A percentile compares a stretch with the other conserved stretches of the same genome.
These are phyloP conservation scores for Suhomyces tanzawaensis DNA, from an alignment of 805 yeast genomes.

Conservation along the genomic window DNA sequence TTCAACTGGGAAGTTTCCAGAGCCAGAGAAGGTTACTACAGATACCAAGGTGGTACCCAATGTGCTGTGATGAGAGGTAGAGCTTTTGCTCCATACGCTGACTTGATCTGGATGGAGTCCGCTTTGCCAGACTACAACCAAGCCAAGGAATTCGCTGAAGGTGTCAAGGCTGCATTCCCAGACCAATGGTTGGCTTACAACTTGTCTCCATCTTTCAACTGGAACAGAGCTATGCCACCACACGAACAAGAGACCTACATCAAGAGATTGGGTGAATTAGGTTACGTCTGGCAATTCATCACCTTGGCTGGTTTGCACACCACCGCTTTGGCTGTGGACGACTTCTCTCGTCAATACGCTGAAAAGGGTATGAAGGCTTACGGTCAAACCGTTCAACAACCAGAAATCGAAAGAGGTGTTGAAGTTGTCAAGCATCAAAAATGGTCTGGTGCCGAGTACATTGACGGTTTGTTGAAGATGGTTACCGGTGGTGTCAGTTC, in stretches of 20 bases:
- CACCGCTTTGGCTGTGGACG: constrained; percentile 86
- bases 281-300: constrained; percentile 97
- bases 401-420: constrained; percentile 83
- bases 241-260: constrained; percentile 90
- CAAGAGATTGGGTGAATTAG: constrained; percentile 78
- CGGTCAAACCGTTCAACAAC: constrained; percentile 81
- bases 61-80: constrained; percentile 97
- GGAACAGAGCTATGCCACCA: constrained; percentile 90
- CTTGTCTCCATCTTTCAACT: constrained; percentile 95
- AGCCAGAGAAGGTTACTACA: constrained; percentile 95
- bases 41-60: constrained; percentile 94
- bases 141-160: constrained; percentile 92
- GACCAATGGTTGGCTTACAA: constrained; percentile 96
- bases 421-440: constrained; percentile 97
- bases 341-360: constrained; percentile 75
- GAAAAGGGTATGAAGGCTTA: constrained; percentile 93
- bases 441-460: constrained; percentile 98
- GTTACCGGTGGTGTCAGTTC: constrained; percentile 93
- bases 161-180: constrained; percentile 78
- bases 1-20: constrained; percentile 96
- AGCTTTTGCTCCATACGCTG: constrained; percentile 92
- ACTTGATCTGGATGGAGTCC: constrained; percentile 97
- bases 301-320: constrained; percentile 97
- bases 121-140: constrained; percentile 90
- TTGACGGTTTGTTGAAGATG: constrained; percentile 83